A percentile compares a stretch with the other conserved stretches of the same genome.
Evolutionary conservation across 768 basidiomycete species (phyloP).

Genomic region (Termitomyces sp.): DNA sequence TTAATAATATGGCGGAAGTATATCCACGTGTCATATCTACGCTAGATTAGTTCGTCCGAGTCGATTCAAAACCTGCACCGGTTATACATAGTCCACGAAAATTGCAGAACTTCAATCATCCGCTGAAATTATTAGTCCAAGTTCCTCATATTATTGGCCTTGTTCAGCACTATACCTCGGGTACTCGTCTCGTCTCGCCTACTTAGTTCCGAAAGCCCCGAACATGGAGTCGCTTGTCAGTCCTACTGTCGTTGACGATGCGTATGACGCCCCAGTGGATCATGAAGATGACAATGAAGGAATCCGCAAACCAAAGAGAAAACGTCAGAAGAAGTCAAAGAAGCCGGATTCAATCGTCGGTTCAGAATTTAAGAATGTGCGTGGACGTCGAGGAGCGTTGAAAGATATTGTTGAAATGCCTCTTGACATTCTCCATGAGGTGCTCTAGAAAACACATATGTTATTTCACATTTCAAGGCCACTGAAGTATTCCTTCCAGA

Average conservation of each 20-base stretch:
- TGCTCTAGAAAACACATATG: background rate
- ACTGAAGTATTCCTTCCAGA: slow-evolving; percentile 16
- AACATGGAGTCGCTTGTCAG: background rate
- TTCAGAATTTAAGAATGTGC: background rate
- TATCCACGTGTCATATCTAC: no score
- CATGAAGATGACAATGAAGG: background rate
- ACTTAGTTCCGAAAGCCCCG: background rate
- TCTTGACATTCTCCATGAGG: slow-evolving; percentile 25
- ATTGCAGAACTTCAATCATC: background rate
- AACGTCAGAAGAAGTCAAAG: background rate
- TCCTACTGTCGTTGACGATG: no score
- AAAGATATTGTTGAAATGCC: slow-evolving; percentile 23
- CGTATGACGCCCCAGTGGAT: background rate
- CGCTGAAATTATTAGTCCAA: background rate
- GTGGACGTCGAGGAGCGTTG: slow-evolving; percentile 14
- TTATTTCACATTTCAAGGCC: background rate
- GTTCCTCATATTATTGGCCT: background rate
- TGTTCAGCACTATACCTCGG: background rate
- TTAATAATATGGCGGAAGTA: no score
- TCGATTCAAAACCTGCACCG: no score
- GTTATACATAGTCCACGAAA: no score
- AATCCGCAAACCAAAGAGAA: background rate
- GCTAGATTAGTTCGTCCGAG: no score
- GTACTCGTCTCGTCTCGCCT: background rate
- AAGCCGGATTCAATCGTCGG: background rate